These are phyloP conservation scores for Aspergillus neotritici DNA, from an alignment of 2,329 filamentous ascomycete genomes.

Conservation along the genomic window DNA sequence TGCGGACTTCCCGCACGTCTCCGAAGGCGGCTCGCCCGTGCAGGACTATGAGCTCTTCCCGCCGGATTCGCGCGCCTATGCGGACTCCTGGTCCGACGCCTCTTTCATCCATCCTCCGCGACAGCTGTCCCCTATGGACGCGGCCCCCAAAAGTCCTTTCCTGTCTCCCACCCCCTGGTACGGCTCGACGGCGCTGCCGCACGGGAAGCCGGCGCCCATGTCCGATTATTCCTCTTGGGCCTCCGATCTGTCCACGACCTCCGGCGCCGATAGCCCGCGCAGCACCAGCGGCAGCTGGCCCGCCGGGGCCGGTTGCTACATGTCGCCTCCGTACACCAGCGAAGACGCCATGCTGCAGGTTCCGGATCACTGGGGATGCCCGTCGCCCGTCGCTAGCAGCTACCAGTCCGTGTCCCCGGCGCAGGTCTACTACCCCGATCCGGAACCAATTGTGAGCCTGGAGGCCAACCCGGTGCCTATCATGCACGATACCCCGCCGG, in stretches of 20 bases:
- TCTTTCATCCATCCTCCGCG: no score
- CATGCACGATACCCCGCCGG: background rate
- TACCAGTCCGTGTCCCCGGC: constrained; percentile 7
- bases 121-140: no score
- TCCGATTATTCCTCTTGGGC: constrained; percentile 14
- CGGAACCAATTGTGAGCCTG: constrained; percentile 12
- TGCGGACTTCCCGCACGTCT: no score
- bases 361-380: constrained; percentile 10
- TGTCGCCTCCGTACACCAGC: constrained; percentile 15
- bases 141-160: no score
- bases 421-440: constrained; percentile 18
- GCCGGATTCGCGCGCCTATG: constrained; percentile 5
- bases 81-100: background rate
- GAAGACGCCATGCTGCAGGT: constrained; percentile 14
- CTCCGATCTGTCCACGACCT: constrained; percentile 17
- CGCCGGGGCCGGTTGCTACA: constrained; percentile 13
- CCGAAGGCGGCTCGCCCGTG: no score
- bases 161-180: no score
- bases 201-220: background rate
- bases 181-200: no score
- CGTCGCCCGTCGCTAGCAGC: constrained; percentile 11
- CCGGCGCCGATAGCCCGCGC: constrained; percentile 22
- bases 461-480: constrained; percentile 2
- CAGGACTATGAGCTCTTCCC: constrained; percentile 4
- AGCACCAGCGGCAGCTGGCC: constrained; percentile 15